Percentiles rank a stretch among this genome's conserved stretches.
These are phyloP conservation scores for Cryptosporidium canis DNA, from an alignment of 169 alveolate genomes.

Conservation along the genomic window DNA sequence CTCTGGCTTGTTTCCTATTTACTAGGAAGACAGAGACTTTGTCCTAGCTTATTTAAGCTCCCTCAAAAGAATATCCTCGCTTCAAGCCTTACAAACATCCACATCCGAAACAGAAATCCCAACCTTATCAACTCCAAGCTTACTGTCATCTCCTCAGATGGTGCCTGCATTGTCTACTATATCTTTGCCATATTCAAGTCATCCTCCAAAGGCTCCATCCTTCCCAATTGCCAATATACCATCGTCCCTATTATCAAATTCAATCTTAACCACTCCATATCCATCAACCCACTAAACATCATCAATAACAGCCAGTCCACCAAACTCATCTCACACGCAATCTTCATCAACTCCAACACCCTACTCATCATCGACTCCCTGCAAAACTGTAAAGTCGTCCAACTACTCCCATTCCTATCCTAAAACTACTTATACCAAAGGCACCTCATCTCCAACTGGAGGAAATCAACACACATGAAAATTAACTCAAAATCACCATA, in stretches of 20 bases:
- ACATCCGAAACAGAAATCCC: neutral
- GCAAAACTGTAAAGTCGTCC: conserved; percentile 30
- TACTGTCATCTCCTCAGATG: conserved; percentile 43
- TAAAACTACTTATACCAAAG: neutral
- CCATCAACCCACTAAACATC: conserved; percentile 31
- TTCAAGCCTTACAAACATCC: neutral
- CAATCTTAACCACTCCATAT: neutral
- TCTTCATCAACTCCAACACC: conserved; percentile 6
- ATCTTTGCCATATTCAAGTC: neutral
- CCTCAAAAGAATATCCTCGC: conserved; percentile 37
- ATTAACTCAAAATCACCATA: too few species aligned
- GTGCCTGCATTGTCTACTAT: conserved; percentile 4
- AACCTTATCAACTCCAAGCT: conserved; percentile 14
- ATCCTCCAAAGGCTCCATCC: neutral
- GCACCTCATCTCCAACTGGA: neutral
- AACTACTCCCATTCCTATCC: conserved; percentile 6
- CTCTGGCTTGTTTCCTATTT: conserved; percentile 40
- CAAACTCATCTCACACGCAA: neutral
- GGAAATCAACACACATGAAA: too few species aligned
- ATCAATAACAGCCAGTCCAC: conserved; percentile 21
- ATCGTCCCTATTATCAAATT: conserved; percentile 16
- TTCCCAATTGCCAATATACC: neutral
- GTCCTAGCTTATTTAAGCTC: conserved; percentile 16
- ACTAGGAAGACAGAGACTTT: conserved; percentile 15
- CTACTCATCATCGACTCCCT: conserved; percentile 15